Conservation (phyloP, 768 basidiomycete genomes). For the Leccinum sublutescens region DNA sequence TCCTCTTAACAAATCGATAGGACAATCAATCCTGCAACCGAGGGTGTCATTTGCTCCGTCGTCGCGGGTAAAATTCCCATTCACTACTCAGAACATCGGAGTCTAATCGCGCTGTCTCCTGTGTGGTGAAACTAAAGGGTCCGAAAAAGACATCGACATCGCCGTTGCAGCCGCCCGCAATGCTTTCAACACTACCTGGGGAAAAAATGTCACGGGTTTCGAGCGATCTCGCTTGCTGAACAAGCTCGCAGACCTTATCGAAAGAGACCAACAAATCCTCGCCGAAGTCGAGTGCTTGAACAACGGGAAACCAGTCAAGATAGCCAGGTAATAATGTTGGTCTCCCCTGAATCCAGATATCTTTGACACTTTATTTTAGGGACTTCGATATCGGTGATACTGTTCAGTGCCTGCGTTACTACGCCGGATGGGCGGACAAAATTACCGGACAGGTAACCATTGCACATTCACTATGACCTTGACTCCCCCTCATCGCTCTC, state of each 20-base stretch:
- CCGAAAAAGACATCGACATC: slow-evolving; percentile 73
- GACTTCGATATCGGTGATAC: slow-evolving; percentile 81
- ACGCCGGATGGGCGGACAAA: slow-evolving; percentile 97
- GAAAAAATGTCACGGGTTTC: slow-evolving; percentile 80
- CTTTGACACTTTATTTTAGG: slow-evolving; percentile 36
- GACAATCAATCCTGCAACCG: slow-evolving; percentile 80
- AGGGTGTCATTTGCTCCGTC: slow-evolving; percentile 67
- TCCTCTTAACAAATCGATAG: slow-evolving; percentile 36
- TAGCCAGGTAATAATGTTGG: slow-evolving; percentile 46
- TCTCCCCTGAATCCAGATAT: slow-evolving; percentile 23
- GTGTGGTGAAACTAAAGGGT: slow-evolving; percentile 40
- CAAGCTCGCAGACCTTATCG: slow-evolving; percentile 88
- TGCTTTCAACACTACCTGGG: slow-evolving; percentile 87
- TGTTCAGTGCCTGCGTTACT: slow-evolving; percentile 80
- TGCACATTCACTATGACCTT: slow-evolving; percentile 2
- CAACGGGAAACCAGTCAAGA: slow-evolving; percentile 85
- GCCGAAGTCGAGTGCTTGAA: slow-evolving; percentile 85
- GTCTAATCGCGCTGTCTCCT: slow-evolving; percentile 2
- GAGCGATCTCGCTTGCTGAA: slow-evolving; percentile 79
- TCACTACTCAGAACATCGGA: neutral
- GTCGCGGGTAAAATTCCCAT: slow-evolving; percentile 47
- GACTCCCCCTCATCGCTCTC: slow-evolving; percentile 5
- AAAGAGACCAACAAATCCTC: slow-evolving; percentile 76
- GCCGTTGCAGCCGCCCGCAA: slow-evolving; percentile 81
- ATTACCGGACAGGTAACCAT: slow-evolving; percentile 73